Conservation (phyloP, 169 alveolate genomes). For the Eimeria acervulina region DNA sequence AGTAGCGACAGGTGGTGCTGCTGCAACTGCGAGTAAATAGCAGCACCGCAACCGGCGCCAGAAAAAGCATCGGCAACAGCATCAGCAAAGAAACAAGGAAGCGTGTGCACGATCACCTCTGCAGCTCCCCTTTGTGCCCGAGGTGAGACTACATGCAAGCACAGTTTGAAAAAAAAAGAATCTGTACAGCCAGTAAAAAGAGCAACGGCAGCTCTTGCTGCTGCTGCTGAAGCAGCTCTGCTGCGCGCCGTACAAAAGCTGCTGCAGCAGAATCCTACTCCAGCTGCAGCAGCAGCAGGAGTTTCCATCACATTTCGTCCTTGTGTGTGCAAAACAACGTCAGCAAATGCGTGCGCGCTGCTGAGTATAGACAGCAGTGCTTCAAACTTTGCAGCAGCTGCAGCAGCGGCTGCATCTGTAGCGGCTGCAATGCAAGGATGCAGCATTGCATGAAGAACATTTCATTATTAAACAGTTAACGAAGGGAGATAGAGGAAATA, state of each 20-base stretch:
- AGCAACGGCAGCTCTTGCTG: neutral
- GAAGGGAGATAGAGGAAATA: neutral
- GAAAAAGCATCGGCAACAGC: neutral
- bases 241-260: neutral
- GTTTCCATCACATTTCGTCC: neutral
- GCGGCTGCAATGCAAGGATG: neutral
- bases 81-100: neutral
- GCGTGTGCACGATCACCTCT: neutral
- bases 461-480: neutral
- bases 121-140: too few species aligned
- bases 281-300: neutral
- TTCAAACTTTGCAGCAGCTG: neutral
- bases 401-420: neutral
- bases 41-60: neutral
- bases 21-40: neutral
- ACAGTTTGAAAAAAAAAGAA: neutral
- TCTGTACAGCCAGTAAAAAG: neutral
- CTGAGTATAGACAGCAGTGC: neutral
- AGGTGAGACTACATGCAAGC: neutral
- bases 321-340: neutral
- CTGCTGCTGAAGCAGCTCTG: neutral
- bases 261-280: neutral
- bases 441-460: neutral
- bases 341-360: conserved; percentile 8
- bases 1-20: neutral